These are phyloP conservation scores for Neonothopanus nambi DNA, from an alignment of 1,284 basidiomycete genomes.

Conservation along the genomic window DNA sequence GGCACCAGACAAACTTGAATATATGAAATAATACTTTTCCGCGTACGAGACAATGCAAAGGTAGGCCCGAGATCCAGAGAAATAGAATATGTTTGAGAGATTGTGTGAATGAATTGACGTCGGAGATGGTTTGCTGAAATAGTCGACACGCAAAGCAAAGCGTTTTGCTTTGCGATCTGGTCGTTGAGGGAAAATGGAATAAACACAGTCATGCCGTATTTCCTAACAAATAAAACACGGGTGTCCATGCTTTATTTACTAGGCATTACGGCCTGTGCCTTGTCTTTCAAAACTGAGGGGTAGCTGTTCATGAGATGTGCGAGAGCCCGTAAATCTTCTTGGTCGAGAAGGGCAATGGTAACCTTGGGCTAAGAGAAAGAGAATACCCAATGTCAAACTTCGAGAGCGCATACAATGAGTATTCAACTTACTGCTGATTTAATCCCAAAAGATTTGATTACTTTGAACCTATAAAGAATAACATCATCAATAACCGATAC, in stretches of 20 bases:
- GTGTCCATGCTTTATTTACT: slow-evolving; percentile 18
- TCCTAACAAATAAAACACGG: neutral
- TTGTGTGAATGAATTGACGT: no score
- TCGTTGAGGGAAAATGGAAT: no score
- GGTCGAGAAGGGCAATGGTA: slow-evolving; percentile 80
- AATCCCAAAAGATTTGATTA: slow-evolving; percentile 77
- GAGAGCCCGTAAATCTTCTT: slow-evolving; percentile 80
- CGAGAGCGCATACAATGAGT: neutral
- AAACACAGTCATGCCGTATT: neutral
- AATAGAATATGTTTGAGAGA: no score
- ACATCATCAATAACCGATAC: slow-evolving; percentile 32
- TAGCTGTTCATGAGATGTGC: slow-evolving; percentile 89
- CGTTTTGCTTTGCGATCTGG: no score
- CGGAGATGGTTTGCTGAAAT: no score
- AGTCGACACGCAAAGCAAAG: no score
- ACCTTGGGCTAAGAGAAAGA: slow-evolving; percentile 62
- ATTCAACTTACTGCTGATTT: slow-evolving; percentile 65
- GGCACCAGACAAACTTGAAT: no score
- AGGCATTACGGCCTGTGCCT: slow-evolving; percentile 37
- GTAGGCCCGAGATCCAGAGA: no score
- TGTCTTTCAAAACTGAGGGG: slow-evolving; percentile 78
- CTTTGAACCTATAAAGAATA: slow-evolving; percentile 48
- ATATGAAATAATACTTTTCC: no score
- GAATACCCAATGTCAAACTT: slow-evolving; percentile 9
- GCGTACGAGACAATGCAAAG: no score